Base-by-base conservation (phyloP, 176 grass and related monocot species). In the Paspalum vaginatum region DNA sequence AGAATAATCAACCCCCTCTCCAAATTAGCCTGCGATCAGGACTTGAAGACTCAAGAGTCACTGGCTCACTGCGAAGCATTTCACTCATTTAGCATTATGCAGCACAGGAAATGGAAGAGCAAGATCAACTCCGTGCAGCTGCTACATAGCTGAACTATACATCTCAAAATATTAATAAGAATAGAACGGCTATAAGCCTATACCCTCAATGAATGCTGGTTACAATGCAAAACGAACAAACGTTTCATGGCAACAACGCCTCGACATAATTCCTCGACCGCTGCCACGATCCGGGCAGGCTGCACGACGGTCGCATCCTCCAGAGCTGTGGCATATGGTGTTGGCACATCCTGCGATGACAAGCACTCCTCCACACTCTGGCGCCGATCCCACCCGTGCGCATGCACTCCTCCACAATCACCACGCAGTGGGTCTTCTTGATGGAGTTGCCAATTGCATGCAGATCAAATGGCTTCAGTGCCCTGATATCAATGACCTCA, bases 381-480 rank as follows among this genome's bases (percentile, higher is more conserved):
- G 94, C 91, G 0, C 87, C 91, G 0, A 94, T 97, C 16, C 94
- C 94, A n/a, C 91, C 89, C 0, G 94, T 97, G n/a, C 94, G 78
- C 91, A 94, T 94, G 89, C 94, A 94, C 68, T 97, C 91, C 80
- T 97, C 94, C 56, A 97, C 91, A 14, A 97, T 97, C 52, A 97
- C 18, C 66, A 97, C 94, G 0, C 87, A 81, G 67, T 97, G 89
- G 18, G 94, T 97, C 80, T 94, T 97, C 87, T 94, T 92, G 7
- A 92, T 80, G 16, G 89, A 92, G 50, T 92, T 94, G 13, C 89
- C 91, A 8, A 92, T 94, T 0, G 85, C 92, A 77, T 87, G 87
- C 47, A 97, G 83, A 67, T 98, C 89, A 44, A 97, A 97, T 63
- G 94, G 91, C 68, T 94, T 97, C 82, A 94, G 21, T 0, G 87